Evolutionary conservation across 2,329 filamentous ascomycete genomes (phyloP), one percentile per base, ranked within the genome.

Genomic region (Shiraia bambusicola): DNA sequence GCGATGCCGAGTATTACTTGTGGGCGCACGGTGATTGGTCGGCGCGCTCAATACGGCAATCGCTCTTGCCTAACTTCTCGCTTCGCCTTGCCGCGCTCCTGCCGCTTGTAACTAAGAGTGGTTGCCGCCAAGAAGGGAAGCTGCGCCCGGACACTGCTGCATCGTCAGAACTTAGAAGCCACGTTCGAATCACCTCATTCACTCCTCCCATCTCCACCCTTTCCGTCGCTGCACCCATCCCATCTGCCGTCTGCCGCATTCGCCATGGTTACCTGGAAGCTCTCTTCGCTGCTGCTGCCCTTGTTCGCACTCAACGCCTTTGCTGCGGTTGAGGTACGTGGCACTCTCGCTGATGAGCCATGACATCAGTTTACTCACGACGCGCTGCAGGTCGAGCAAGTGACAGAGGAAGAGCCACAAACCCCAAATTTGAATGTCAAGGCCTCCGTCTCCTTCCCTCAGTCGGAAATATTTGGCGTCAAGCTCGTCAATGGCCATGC

Each of bases 401-500:
- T 58, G 13, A 37, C 45, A 27, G 59, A 64, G 35, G 83, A 87
- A 58, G 77, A 84, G 45, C 76, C 68, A 80, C 83, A 72, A 76
- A 85, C 65, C 69, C 84, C 75, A 54, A 77, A 72, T 47, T 67
- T 82, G 46, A 74, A 75, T 43, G 76, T 84, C 53, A 70, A 72
- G 39, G 74, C 81, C 50, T 72, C 75, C 37, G 74, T 80, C 43
- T 75, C 76, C 25, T 85, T 85, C 70, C 82, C 82, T 22, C 71
- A 80, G 52, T 75, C 79, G 44, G 88, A 94, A 75, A 84, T 95
- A 71, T 93, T 96, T 59, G 93, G 92, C 61, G 83, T 97, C 59
- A 95, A 95, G 81, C 83, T 97, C 57, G 81, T 97, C 76, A 98
- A 98, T 69, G 89, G 90, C 63, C 84, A 86, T 54, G 82, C 89